phyloP scores from a whole-genome alignment of 1,284 basidiomycete genomes.

The Inonotus obliquus region DNA sequence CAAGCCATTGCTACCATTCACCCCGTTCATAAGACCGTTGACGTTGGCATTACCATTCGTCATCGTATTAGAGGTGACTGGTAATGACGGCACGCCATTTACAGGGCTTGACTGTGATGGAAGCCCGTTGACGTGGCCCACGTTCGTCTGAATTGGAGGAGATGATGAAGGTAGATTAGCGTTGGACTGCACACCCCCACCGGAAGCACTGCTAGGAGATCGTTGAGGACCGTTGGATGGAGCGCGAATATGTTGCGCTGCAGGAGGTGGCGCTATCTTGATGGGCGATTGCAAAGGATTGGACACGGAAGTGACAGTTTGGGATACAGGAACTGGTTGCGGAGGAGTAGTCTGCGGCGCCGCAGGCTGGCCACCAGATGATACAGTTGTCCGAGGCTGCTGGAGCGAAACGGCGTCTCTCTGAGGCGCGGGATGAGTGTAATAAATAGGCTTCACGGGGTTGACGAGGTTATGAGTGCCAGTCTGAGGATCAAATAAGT shows the following conservation, averaged over 20 bases:
- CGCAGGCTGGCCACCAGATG: conserved; percentile 10
- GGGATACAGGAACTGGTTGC: conserved; percentile 43
- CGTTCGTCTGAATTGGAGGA: conserved; percentile 19
- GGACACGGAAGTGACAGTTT: conserved; percentile 42
- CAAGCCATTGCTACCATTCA: conserved; percentile 3
- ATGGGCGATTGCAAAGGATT: conserved; percentile 10
- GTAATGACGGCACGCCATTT: not conserved
- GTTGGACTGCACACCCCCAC: conserved; percentile 25
- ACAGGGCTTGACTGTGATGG: conserved; percentile 1
- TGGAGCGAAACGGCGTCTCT: not conserved
- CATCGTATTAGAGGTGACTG: not conserved
- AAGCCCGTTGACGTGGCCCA: not conserved
- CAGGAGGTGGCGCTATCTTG: conserved; percentile 43
- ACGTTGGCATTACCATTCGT: conserved; percentile 4
- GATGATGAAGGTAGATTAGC: conserved; percentile 22
- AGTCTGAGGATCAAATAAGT: conserved; percentile 34
- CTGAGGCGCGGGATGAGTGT: not conserved
- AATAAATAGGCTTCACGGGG: conserved; percentile 28
- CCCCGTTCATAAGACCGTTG: conserved; percentile 14
- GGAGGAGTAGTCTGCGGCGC: conserved; percentile 20
- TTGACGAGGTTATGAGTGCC: conserved; percentile 30
- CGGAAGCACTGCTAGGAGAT: conserved; percentile 30
- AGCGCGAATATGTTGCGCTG: conserved; percentile 50
- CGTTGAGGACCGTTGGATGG: conserved; percentile 52
- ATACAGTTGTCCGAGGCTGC: conserved; percentile 7